A percentile compares a stretch with the other conserved stretches of the same genome.
Evolutionary conservation across 2,329 filamentous ascomycete genomes (phyloP).

Genomic region (Hypoxylon sp.): DNA sequence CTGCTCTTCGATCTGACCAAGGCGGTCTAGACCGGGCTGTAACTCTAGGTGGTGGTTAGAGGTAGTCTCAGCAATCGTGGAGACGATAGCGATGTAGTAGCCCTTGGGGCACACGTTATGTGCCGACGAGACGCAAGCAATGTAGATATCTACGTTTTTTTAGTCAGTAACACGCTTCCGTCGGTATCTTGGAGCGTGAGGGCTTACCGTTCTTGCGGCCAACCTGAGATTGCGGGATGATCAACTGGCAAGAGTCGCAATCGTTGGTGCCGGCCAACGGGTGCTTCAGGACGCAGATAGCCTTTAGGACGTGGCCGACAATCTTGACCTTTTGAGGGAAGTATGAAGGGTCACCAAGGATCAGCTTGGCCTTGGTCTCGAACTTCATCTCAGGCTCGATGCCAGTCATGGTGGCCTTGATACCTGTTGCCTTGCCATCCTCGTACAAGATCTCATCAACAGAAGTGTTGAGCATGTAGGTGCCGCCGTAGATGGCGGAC

Average conservation of each 20-base stretch:
- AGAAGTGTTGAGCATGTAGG: slow-evolving; percentile 98
- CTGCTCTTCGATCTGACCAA: slow-evolving; percentile 95
- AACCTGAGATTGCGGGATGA: slow-evolving; percentile 97
- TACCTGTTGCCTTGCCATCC: slow-evolving; percentile 87
- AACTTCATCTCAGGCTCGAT: slow-evolving; percentile 90
- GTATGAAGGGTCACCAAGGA: slow-evolving; percentile 96
- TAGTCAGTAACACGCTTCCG: slow-evolving; percentile 12
- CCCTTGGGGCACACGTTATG: slow-evolving; percentile 99
- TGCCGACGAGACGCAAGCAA: slow-evolving; percentile 93
- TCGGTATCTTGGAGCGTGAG: background rate
- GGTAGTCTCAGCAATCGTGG: slow-evolving; percentile 91
- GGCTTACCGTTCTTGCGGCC: slow-evolving; percentile 91
- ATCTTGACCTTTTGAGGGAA: slow-evolving; percentile 92
- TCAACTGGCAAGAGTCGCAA: slow-evolving; percentile 91
- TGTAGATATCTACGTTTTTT: slow-evolving; percentile 76
- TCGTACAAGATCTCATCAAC: slow-evolving; percentile 93
- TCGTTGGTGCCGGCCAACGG: slow-evolving; percentile 91
- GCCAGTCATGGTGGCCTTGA: slow-evolving; percentile 97
- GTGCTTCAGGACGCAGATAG: slow-evolving; percentile 98
- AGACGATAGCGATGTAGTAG: slow-evolving; percentile 99
- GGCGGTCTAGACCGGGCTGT: slow-evolving; percentile 89
- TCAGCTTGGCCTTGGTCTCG: slow-evolving; percentile 95
- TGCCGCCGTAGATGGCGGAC: slow-evolving; percentile 98
- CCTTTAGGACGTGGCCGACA: slow-evolving; percentile 91
- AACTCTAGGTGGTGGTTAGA: slow-evolving; percentile 98